A percentile compares a stretch with the other conserved stretches of the same genome.
phyloP scores from a whole-genome alignment of 148 eudicot species.

The Vaccinium myrtillus region DNA sequence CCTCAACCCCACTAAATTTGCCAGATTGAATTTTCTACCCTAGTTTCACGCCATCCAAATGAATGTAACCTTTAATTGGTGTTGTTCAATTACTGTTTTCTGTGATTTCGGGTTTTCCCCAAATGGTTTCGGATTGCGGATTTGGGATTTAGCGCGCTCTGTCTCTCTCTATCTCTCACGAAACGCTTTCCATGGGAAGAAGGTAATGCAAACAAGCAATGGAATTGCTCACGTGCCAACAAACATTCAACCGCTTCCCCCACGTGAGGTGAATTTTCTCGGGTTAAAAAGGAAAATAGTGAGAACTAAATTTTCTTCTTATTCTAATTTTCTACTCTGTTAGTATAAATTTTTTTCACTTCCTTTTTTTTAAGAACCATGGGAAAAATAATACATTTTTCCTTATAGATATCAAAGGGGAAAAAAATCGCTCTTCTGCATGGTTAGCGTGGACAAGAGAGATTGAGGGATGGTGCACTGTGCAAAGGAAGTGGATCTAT shows the following conservation, averaged over 20 bases:
- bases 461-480: no score
- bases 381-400: no score
- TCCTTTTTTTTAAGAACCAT: no score
- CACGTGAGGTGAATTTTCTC: background rate
- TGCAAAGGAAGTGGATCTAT: no score
- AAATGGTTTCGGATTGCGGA: background rate
- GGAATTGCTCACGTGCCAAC: background rate
- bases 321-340: no score
- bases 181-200: background rate
- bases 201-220: background rate
- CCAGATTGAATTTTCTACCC: constrained; percentile 21
- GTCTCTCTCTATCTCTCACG: background rate
- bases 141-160: background rate
- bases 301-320: no score
- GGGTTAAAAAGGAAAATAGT: no score
- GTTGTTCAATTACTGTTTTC: background rate
- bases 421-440: no score
- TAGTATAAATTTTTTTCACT: no score
- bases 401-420: no score
- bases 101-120: background rate
- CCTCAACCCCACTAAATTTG: constrained; percentile 31
- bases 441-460: no score
- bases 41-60: background rate
- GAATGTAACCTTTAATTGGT: background rate
- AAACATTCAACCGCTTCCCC: constrained; percentile 4